A percentile compares a stretch with the other conserved stretches of the same genome.
phyloP scores from a whole-genome alignment of 768 basidiomycete genomes.

The Panellus pusillus region DNA sequence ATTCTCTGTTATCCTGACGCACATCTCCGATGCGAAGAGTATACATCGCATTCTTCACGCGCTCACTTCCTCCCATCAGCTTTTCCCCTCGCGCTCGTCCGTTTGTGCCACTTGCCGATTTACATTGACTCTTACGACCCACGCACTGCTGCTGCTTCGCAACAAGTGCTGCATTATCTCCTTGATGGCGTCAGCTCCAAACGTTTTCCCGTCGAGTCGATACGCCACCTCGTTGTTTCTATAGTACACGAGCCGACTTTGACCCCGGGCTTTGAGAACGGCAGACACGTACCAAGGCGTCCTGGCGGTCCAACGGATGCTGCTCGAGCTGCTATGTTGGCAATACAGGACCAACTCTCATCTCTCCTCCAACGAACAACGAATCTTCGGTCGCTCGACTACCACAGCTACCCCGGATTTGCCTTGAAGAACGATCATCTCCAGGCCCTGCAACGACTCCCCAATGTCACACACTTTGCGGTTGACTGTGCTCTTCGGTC shows the following conservation, averaged over 20 bases:
- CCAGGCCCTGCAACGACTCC: background rate
- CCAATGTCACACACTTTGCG: conserved; percentile 2
- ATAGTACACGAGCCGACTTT: background rate
- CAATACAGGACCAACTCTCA: conserved; percentile 2
- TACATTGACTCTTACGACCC: conserved; percentile 10
- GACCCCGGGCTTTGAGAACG: background rate
- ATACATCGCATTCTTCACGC: background rate
- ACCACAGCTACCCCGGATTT: conserved; percentile 10
- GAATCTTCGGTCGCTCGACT: conserved; percentile 20
- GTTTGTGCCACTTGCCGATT: conserved; percentile 9
- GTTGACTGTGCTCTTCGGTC: conserved; percentile 12
- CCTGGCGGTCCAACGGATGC: background rate
- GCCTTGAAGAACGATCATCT: conserved; percentile 3
- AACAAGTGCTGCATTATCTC: background rate
- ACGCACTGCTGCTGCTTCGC: background rate
- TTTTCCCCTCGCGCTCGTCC: conserved; percentile 3
- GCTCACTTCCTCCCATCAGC: background rate
- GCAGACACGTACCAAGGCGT: background rate
- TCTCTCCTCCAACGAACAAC: conserved; percentile 1
- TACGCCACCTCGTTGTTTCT: conserved; percentile 1
- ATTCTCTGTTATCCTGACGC: conserved; percentile 6
- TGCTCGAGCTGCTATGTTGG: background rate
- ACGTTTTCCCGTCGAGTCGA: background rate
- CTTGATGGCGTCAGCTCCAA: background rate
- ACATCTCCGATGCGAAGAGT: conserved; percentile 1